These are phyloP conservation scores for Mentha longifolia DNA, from an alignment of 257 asterid genomes.

Conservation along the genomic window DNA sequence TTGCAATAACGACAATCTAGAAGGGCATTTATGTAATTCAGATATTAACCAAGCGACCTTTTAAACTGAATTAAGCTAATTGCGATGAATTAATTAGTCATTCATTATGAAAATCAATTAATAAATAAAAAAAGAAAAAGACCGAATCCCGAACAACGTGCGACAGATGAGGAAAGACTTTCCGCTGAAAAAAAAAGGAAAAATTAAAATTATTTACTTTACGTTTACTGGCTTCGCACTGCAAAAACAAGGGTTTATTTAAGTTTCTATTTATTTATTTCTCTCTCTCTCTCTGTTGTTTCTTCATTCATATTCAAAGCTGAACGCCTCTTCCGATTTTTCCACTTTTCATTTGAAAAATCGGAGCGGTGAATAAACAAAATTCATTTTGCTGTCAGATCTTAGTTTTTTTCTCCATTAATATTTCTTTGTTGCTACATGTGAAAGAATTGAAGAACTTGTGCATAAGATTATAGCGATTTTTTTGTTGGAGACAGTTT, in stretches of 20 bases:
- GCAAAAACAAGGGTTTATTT: conserved; percentile 39
- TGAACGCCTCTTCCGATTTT: conserved; percentile 41
- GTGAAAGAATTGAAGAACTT: conserved; percentile 28
- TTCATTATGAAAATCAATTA: neutral
- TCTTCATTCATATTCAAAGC: conserved; percentile 23
- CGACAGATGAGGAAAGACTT: conserved; percentile 42
- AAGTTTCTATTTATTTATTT: conserved; percentile 31
- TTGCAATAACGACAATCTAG: conserved; percentile 36
- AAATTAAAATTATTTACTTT: conserved; percentile 18
- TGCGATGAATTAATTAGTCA: conserved; percentile 27
- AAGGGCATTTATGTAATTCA: conserved; percentile 54
- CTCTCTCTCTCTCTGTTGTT: neutral
- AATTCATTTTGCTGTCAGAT: conserved; percentile 54
- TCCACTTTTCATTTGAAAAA: conserved; percentile 35
- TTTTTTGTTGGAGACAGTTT: conserved; percentile 23
- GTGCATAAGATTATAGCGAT: conserved; percentile 39
- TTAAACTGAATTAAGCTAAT: conserved; percentile 28
- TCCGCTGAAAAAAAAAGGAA: conserved; percentile 1
- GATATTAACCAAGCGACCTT: neutral
- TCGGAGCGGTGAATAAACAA: conserved; percentile 40
- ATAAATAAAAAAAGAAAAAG: conserved; percentile 34
- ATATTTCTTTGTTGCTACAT: neutral
- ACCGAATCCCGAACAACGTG: conserved; percentile 77
- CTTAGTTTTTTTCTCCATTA: conserved; percentile 32
- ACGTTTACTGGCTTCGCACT: conserved; percentile 42